Base-by-base conservation (phyloP, 2,329 filamentous ascomycete species). In the Rutstroemia sp. region DNA sequence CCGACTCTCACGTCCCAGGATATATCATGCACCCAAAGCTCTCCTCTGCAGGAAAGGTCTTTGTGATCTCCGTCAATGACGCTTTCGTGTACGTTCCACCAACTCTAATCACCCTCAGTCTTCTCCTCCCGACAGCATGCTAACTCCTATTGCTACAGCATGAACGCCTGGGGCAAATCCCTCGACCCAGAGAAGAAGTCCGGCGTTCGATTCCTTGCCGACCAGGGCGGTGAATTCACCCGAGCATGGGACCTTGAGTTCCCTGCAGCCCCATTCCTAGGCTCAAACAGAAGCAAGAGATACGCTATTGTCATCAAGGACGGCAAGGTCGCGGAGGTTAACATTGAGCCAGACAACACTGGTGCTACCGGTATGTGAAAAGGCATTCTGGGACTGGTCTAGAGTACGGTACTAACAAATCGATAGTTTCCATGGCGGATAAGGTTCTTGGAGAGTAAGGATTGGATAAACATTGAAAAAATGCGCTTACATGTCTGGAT, bases 41-140 rank as follows among this genome's bases (percentile, higher is more conserved):
- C 64, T 88, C 88, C 75, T 77, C 85, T 59, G 89, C 88, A 34
- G 91, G 90, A 49, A 80, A 87, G 67, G 88, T 96, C 51, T 95
- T 95, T 67, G 89, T 97, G 45, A 84, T 97, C 51, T 84, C 88
- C 12, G 91, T 96, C 69, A 97, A 96, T 70, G 92, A 97, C 71
- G 83, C 91, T 25, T 96, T 96, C 71, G 92, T 95, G 88, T 95
- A 78, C 73, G 87, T 17, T 6, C 12, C n/a, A 17, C 7, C 16
- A 39, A 38, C 16, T 39, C 34, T 27, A 5, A 19, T 27, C 39
- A 9, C 10, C 16, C 16, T 21, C 23, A 42, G 5, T 21, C 21
- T 38, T 6, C 34, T 40, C 21, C 7, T 12, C 5, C 8, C 9
- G 39, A 19, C 6, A 5, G 9, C 4, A 19, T 3, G 6, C 56